Conservation (phyloP, 2,329 filamentous ascomycete species). For the Aphanoascus verrucosus region DNA sequence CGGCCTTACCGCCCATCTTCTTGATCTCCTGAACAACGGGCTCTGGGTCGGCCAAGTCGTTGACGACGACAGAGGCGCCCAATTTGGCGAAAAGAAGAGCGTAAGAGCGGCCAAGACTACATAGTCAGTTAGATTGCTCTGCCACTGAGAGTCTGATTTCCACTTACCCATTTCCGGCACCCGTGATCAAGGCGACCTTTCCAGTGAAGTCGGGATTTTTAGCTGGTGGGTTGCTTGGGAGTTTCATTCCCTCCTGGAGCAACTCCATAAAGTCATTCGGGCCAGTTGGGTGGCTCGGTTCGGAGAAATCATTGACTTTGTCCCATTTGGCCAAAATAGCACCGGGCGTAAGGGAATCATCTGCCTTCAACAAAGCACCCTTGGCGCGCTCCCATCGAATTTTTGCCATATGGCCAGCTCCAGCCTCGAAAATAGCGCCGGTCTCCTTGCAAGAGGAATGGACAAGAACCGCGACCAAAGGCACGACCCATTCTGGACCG, state of each 20-base stretch:
- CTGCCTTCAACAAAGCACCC: slow-evolving; percentile 80
- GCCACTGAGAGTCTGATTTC: slow-evolving; percentile 1
- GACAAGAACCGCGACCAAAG: slow-evolving; percentile 75
- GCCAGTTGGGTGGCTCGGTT: slow-evolving; percentile 71
- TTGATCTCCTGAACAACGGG: slow-evolving; percentile 85
- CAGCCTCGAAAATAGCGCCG: slow-evolving; percentile 85
- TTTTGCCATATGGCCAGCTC: slow-evolving; percentile 86
- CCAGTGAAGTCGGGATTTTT: slow-evolving; percentile 71
- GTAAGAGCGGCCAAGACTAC: slow-evolving; percentile 79
- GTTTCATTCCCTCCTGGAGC: slow-evolving; percentile 71
- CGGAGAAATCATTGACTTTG: slow-evolving; percentile 73
- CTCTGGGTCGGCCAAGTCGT: slow-evolving; percentile 90
- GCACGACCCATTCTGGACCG: slow-evolving; percentile 91
- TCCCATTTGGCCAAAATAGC: slow-evolving; percentile 85
- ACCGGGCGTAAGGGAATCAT: slow-evolving; percentile 75
- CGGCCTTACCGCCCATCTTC: slow-evolving; percentile 77
- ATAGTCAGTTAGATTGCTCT: slow-evolving; percentile 19
- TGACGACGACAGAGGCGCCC: slow-evolving; percentile 80
- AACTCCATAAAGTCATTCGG: slow-evolving; percentile 80
- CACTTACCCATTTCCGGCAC: slow-evolving; percentile 64
- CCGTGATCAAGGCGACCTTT: slow-evolving; percentile 77
- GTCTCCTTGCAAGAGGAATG: slow-evolving; percentile 75
- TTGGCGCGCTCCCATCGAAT: slow-evolving; percentile 87
- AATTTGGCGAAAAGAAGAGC: slow-evolving; percentile 75
- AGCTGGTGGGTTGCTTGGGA: slow-evolving; percentile 59